Evolutionary conservation across 495 filamentous ascomycete species (phyloP).

Genomic region (Aspergillus asperescens): DNA sequence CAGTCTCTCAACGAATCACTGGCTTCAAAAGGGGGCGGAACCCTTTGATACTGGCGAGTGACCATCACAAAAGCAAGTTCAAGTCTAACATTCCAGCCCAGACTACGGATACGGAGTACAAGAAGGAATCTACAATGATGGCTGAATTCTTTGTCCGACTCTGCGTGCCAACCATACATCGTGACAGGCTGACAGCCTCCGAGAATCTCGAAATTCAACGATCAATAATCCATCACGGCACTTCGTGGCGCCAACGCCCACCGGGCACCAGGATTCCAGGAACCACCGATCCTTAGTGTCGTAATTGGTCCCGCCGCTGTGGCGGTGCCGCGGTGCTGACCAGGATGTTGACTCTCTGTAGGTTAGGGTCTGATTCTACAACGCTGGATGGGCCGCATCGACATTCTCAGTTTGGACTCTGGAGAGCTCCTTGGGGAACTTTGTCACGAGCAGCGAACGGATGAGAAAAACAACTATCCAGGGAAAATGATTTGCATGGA

Average conservation of each 20-base stretch:
- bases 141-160: no score
- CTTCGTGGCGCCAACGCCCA: constrained; percentile 6
- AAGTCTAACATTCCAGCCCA: neutral
- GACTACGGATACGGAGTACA: neutral
- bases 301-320: constrained; percentile 1
- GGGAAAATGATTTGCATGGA: neutral
- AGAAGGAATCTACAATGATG: neutral
- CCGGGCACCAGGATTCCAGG: neutral
- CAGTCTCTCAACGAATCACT: neutral
- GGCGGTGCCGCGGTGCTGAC: constrained; percentile 10
- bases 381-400: no score
- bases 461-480: neutral
- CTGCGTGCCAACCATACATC: neutral
- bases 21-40: neutral
- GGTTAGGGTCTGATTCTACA: no score
- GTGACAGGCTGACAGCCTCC: neutral
- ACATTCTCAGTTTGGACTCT: no score
- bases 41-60: no score
- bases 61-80: neutral
- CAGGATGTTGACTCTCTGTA: no score
- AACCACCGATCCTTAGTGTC: constrained; percentile 9
- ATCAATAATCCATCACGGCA: neutral
- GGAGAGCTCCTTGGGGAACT: no score
- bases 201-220: neutral
- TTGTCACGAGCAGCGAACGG: no score